These are phyloP conservation scores for Fusarium coffeatum DNA, from an alignment of 2,329 filamentous ascomycete genomes.

Conservation along the genomic window DNA sequence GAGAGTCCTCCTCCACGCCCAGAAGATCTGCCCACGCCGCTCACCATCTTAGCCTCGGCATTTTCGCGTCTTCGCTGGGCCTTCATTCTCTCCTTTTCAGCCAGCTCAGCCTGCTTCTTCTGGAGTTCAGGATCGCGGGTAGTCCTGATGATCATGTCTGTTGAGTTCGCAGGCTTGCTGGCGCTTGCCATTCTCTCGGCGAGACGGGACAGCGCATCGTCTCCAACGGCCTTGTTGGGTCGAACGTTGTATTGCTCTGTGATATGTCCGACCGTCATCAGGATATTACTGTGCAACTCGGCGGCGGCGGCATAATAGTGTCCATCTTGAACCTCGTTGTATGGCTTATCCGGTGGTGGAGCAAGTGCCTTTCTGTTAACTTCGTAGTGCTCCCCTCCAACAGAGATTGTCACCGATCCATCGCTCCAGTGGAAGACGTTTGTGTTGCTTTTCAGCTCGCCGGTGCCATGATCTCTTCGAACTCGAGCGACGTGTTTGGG, in stretches of 20 bases:
- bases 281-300: slow-evolving; percentile 72
- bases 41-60: slow-evolving; percentile 72
- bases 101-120: slow-evolving; percentile 77
- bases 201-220: slow-evolving; percentile 76
- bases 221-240: slow-evolving; percentile 74
- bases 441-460: slow-evolving; percentile 78
- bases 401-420: slow-evolving; percentile 79
- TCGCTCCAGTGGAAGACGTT: slow-evolving; percentile 83
- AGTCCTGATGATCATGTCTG: slow-evolving; percentile 75
- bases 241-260: slow-evolving; percentile 77
- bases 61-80: slow-evolving; percentile 75
- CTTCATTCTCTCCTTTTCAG: slow-evolving; percentile 78
- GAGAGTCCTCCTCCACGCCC: slow-evolving; percentile 68
- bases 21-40: slow-evolving; percentile 61
- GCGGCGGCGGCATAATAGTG: slow-evolving; percentile 82
- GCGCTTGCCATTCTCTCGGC: slow-evolving; percentile 75
- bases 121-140: slow-evolving; percentile 80
- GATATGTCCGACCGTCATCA: slow-evolving; percentile 80
- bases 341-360: slow-evolving; percentile 68
- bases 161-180: slow-evolving; percentile 65
- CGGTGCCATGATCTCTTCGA: slow-evolving; percentile 73
- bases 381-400: slow-evolving; percentile 81
- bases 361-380: slow-evolving; percentile 77
- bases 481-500: slow-evolving; percentile 76
- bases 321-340: slow-evolving; percentile 75